Evolutionary conservation across 805 yeast species (phyloP).

Genomic region (Hyphopichia homilentoma): DNA sequence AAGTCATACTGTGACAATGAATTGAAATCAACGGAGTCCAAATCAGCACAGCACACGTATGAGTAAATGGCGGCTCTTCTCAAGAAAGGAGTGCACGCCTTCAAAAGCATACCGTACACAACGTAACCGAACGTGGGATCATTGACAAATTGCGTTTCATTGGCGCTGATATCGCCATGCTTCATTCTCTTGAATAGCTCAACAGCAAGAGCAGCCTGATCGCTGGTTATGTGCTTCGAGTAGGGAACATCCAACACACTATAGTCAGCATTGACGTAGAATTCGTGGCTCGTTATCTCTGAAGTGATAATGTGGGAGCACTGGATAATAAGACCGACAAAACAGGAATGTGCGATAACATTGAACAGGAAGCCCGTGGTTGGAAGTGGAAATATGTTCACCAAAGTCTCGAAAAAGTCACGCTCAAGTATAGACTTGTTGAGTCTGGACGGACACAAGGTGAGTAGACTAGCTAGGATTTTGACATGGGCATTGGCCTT

Average conservation of each 20-base stretch:
- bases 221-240: slow-evolving; percentile 18
- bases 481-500: slow-evolving; percentile 29
- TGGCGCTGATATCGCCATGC: slow-evolving; percentile 4
- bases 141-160: slow-evolving; percentile 12
- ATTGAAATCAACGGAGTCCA: slow-evolving; percentile 22
- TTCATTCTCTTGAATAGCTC: slow-evolving; percentile 20
- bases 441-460: slow-evolving; percentile 29
- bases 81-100: slow-evolving; percentile 59
- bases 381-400: slow-evolving; percentile 47
- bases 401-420: slow-evolving; percentile 54
- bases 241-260: slow-evolving; percentile 36
- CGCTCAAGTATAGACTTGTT: slow-evolving; percentile 32
- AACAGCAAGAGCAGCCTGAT: slow-evolving; percentile 16
- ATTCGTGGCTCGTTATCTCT: slow-evolving; percentile 24
- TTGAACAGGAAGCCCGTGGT: slow-evolving; percentile 43
- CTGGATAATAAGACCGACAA: slow-evolving; percentile 52
- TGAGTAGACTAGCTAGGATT: slow-evolving; percentile 28
- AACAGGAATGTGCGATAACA: slow-evolving; percentile 46
- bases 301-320: slow-evolving; percentile 20
- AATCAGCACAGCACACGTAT: slow-evolving; percentile 49
- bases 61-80: slow-evolving; percentile 59
- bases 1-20: slow-evolving; percentile 17
- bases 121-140: slow-evolving; percentile 32
- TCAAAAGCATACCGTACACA: slow-evolving; percentile 52
- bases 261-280: slow-evolving; percentile 19